phyloP scores from a whole-genome alignment of 2,329 filamentous ascomycete species.

The Fusarium domesticum region DNA sequence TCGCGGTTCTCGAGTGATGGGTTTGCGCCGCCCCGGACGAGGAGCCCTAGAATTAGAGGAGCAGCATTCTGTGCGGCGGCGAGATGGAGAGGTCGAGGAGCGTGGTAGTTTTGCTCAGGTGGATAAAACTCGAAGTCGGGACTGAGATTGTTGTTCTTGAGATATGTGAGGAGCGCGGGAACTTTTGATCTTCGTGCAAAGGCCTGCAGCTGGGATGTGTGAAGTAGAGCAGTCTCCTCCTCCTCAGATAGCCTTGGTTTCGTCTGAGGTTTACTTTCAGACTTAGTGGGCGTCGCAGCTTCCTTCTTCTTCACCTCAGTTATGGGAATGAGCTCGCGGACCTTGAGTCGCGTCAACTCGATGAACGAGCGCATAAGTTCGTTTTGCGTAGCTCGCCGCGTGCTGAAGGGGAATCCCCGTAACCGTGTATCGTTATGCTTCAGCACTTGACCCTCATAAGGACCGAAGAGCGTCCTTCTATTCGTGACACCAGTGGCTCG shows the following conservation, averaged over 20 bases:
- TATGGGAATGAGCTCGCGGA: conserved; percentile 71
- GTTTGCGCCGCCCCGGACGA: conserved; percentile 71
- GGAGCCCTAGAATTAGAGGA: conserved; percentile 71
- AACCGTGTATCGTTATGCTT: conserved; percentile 74
- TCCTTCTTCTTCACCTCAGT: conserved; percentile 49
- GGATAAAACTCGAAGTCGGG: conserved; percentile 76
- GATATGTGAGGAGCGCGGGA: conserved; percentile 79
- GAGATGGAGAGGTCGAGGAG: conserved; percentile 79
- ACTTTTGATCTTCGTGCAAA: conserved; percentile 87
- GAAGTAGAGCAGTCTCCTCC: conserved; percentile 76
- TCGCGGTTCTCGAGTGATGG: conserved; percentile 69
- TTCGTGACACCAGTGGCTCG: conserved; percentile 87
- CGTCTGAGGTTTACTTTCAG: conserved; percentile 48
- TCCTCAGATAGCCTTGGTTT: conserved; percentile 72
- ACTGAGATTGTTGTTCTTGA: conserved; percentile 70
- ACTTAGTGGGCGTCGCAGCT: conserved; percentile 32
- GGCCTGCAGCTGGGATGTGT: conserved; percentile 85
- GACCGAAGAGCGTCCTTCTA: conserved; percentile 80
- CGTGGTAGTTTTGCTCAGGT: conserved; percentile 68
- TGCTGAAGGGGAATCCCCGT: conserved; percentile 89
- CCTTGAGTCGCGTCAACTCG: conserved; percentile 86
- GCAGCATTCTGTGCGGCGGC: conserved; percentile 78
- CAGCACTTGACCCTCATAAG: conserved; percentile 85
- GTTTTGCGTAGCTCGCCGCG: conserved; percentile 83
- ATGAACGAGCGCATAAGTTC: conserved; percentile 94